These are phyloP conservation scores for Suillus occidentalis DNA, from an alignment of 768 basidiomycete genomes.

Conservation along the genomic window DNA sequence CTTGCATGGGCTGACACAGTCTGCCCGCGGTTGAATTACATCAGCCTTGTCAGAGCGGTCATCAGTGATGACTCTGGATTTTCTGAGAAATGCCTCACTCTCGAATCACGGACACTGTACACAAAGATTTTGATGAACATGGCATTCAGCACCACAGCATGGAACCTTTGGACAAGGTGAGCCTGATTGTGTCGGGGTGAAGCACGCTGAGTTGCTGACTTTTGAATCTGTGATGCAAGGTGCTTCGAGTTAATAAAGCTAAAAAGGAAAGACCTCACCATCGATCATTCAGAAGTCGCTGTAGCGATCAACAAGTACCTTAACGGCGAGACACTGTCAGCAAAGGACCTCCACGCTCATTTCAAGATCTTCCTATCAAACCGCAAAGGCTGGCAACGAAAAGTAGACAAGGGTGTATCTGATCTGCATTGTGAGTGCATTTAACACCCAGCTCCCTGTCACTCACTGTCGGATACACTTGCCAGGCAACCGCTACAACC, in stretches of 20 bases:
- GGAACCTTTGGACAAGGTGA: constrained; percentile 4
- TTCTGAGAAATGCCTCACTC: not conserved
- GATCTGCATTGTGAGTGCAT: constrained; percentile 13
- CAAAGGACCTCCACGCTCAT: constrained; percentile 15
- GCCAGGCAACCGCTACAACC: constrained; percentile 33
- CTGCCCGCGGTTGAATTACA: not conserved
- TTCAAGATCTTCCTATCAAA: constrained; percentile 24
- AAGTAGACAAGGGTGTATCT: constrained; percentile 23
- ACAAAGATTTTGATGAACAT: not conserved
- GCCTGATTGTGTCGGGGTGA: not conserved
- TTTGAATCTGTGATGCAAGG: not conserved
- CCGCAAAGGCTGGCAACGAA: constrained; percentile 27
- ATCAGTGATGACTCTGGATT: no score
- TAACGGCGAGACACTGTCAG: not conserved
- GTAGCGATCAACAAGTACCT: constrained; percentile 9
- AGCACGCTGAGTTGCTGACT: not conserved
- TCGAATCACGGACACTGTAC: not conserved
- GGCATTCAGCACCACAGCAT: not conserved
- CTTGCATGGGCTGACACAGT: not conserved
- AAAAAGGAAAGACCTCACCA: constrained; percentile 21
- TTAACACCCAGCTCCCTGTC: not conserved
- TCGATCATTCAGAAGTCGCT: not conserved
- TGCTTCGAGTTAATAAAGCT: constrained; percentile 32
- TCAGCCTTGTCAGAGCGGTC: no score
- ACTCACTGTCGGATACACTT: no score